Evolutionary conservation across 148 eudicot species (phyloP).

Genomic region (Agrostemma githago): DNA sequence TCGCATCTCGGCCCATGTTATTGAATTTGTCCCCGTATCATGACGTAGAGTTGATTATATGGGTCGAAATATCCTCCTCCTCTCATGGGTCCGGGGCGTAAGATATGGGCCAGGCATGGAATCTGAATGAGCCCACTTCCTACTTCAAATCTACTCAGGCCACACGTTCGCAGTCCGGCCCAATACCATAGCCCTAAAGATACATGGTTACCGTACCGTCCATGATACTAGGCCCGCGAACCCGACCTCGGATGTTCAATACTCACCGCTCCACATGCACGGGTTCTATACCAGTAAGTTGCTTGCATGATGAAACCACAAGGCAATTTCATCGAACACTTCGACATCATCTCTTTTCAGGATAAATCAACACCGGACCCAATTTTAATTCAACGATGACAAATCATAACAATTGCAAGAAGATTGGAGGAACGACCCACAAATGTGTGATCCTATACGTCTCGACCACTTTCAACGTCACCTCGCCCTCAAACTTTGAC

Average conservation of each 20-base stretch:
- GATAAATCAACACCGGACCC: constrained; percentile 82
- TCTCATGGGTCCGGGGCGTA: too few relatives aligned
- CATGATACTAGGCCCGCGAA: constrained; percentile 73
- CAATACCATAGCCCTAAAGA: too few relatives aligned
- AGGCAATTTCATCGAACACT: constrained; percentile 57
- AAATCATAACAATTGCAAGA: constrained; percentile 68
- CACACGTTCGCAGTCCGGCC: too few relatives aligned
- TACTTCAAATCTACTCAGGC: too few relatives aligned
- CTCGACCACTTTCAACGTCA: constrained; percentile 55
- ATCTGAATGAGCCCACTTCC: too few relatives aligned
- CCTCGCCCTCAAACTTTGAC: constrained; percentile 55
- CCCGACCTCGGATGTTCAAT: constrained; percentile 56
- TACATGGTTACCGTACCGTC: too few relatives aligned
- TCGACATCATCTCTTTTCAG: constrained; percentile 70
- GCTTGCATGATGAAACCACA: constrained; percentile 50
- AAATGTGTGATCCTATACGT: constrained; percentile 51
- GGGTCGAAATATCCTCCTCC: too few relatives aligned
- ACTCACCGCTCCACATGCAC: constrained; percentile 43
- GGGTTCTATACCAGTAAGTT: constrained; percentile 41
- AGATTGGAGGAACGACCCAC: constrained; percentile 81
- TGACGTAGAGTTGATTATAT: too few relatives aligned
- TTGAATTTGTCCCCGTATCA: too few relatives aligned
- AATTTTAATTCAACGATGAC: constrained; percentile 55
- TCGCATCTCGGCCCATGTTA: too few relatives aligned
- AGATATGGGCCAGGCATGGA: too few relatives aligned